Percentiles rank a stretch among this genome's conserved stretches.
Conservation (phyloP, 495 filamentous ascomycete species). For the Xylaria acuta region DNA sequence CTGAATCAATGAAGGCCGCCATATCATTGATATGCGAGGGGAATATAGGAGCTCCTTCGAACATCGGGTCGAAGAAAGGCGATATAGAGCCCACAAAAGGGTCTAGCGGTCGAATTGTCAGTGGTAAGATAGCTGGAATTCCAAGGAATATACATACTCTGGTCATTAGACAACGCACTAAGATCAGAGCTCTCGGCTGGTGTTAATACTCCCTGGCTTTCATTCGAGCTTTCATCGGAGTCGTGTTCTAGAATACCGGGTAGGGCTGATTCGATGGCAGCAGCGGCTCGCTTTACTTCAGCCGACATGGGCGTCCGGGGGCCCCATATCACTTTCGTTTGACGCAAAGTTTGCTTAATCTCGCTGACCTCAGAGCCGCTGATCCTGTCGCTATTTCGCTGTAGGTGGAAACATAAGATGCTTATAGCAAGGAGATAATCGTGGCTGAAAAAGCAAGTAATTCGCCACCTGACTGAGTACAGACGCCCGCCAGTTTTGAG, state of each 20-base stretch:
- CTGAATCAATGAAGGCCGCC: conserved; percentile 22
- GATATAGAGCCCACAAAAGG: conserved; percentile 17
- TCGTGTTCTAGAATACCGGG: conserved; percentile 12
- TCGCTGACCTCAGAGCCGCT: conserved; percentile 13
- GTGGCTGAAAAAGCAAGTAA: conserved; percentile 43
- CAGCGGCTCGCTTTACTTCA: conserved; percentile 16
- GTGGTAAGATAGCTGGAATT: neutral
- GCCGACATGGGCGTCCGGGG: conserved; percentile 14
- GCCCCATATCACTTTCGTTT: conserved; percentile 13
- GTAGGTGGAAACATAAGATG: conserved; percentile 48
- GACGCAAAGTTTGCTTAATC: conserved; percentile 21
- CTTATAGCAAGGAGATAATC: conserved; percentile 48
- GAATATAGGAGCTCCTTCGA: conserved; percentile 24
- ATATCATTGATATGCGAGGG: conserved; percentile 26
- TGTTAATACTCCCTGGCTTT: conserved; percentile 8
- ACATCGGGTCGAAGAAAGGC: conserved; percentile 27
- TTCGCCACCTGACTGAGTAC: conserved; percentile 41
- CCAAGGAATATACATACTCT: neutral
- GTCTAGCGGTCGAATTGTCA: conserved; percentile 4
- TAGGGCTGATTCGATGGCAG: conserved; percentile 23
- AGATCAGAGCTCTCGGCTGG: conserved; percentile 9
- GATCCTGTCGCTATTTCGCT: conserved; percentile 24
- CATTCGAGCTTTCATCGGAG: conserved; percentile 17
- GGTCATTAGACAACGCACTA: neutral
- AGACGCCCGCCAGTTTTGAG: conserved; percentile 43